These are phyloP conservation scores for Trametes hirsuta DNA, from an alignment of 1,284 basidiomycete genomes.

Conservation along the genomic window DNA sequence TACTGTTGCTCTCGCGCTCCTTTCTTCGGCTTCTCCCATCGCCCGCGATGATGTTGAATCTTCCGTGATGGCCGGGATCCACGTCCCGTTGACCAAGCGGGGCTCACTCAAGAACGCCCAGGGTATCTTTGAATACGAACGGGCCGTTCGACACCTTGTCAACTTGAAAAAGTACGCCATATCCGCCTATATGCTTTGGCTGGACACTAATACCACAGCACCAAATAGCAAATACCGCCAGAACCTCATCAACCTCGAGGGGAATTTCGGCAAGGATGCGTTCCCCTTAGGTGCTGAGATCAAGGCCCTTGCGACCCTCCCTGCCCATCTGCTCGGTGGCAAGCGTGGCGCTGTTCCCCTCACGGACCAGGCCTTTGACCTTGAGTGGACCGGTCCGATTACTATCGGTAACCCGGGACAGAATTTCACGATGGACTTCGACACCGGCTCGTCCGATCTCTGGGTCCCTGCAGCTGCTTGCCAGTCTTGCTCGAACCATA, in stretches of 20 bases:
- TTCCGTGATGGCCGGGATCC: conserved; percentile 13
- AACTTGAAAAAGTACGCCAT: conserved; percentile 22
- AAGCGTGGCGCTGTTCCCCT: conserved; percentile 20
- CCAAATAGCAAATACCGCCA: conserved; percentile 31
- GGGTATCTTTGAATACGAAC: conserved; percentile 29
- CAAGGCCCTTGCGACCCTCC: conserved; percentile 16
- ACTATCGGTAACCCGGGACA: conserved; percentile 33
- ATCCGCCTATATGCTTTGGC: not conserved
- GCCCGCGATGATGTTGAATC: not conserved
- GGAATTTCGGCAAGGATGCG: conserved; percentile 17
- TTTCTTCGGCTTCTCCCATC: conserved; percentile 25
- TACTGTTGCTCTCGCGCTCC: conserved; percentile 27
- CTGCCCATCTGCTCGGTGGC: not conserved
- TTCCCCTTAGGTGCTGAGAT: conserved; percentile 23
- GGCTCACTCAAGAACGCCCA: conserved; percentile 27
- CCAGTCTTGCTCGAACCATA: conserved; percentile 26
- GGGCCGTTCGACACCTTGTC: conserved; percentile 20
- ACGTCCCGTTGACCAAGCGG: conserved; percentile 27
- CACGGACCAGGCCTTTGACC: conserved; percentile 25
- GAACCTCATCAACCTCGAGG: conserved; percentile 32
- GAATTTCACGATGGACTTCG: conserved; percentile 29
- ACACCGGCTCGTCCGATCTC: conserved; percentile 27
- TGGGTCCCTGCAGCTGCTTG: conserved; percentile 24
- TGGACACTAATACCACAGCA: not conserved
- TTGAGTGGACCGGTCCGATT: conserved; percentile 34